Evolutionary conservation across 306 rosid species (phyloP).

Genomic region (Datisca glomerata): DNA sequence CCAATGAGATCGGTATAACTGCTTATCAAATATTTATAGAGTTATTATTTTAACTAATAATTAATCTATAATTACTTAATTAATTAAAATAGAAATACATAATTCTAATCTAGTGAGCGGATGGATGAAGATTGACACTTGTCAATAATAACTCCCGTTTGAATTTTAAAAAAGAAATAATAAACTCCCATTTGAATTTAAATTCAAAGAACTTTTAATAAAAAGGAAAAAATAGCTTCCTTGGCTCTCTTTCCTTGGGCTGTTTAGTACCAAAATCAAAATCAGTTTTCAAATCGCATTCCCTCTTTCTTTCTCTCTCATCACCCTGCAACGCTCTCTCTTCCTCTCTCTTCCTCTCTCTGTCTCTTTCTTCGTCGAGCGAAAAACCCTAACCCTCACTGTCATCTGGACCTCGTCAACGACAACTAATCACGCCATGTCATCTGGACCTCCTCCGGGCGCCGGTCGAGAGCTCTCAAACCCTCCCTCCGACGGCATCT

Average conservation of each 20-base stretch:
- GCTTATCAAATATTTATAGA: too few relatives aligned
- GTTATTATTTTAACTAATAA: too few relatives aligned
- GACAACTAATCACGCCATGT: constrained; percentile 20
- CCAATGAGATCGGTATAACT: too few relatives aligned
- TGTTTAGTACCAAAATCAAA: background rate
- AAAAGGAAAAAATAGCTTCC: background rate
- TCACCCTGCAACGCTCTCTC: too few relatives aligned
- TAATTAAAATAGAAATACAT: too few relatives aligned
- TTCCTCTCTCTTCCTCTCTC: constrained; percentile 3
- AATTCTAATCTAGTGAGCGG: too few relatives aligned
- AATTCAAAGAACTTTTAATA: background rate
- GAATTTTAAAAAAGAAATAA: too few relatives aligned
- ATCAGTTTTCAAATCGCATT: constrained; percentile 24
- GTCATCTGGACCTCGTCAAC: too few relatives aligned
- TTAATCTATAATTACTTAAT: too few relatives aligned
- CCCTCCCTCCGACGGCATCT: constrained; percentile 86
- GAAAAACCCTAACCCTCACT: constrained; percentile 23
- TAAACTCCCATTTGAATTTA: constrained; percentile 4
- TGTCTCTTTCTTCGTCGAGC: background rate
- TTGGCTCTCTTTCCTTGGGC: background rate
- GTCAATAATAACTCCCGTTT: too few relatives aligned
- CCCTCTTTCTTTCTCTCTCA: constrained; percentile 2
- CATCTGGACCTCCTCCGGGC: constrained; percentile 36
- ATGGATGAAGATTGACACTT: too few relatives aligned
- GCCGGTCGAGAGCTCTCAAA: constrained; percentile 68